These are phyloP conservation scores for Fusarium concolor DNA, from an alignment of 2,329 filamentous ascomycete genomes.

Conservation along the genomic window DNA sequence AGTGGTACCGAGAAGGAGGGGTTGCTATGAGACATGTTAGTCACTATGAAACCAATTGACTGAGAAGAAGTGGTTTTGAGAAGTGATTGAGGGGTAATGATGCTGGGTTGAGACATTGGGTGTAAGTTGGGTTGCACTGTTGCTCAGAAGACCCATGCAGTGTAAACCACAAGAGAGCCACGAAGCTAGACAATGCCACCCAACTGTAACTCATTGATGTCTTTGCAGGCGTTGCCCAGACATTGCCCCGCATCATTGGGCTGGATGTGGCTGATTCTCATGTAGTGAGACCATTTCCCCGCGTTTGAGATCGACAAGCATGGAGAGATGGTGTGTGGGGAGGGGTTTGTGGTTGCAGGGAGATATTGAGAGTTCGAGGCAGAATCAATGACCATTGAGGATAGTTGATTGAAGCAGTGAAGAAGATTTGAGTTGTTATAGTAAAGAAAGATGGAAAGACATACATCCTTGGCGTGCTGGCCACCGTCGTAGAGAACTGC, in stretches of 20 bases:
- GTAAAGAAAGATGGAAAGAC: conserved; percentile 40
- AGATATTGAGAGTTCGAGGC: conserved; percentile 12
- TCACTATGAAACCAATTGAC: conserved; percentile 27
- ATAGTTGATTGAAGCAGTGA: conserved; percentile 1
- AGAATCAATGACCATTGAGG: conserved; percentile 26
- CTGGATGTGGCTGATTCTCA: conserved; percentile 41
- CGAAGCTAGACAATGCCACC: conserved; percentile 20
- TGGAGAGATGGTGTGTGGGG: conserved; percentile 31
- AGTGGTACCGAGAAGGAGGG: conserved; percentile 89
- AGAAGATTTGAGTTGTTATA: not conserved
- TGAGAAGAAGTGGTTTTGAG: not conserved
- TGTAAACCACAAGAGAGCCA: conserved; percentile 27
- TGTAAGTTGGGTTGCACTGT: conserved; percentile 33
- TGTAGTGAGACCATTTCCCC: conserved; percentile 42
- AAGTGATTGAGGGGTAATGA: conserved; percentile 10
- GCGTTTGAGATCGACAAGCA: conserved; percentile 46
- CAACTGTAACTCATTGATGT: conserved; percentile 16
- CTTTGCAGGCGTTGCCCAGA: conserved; percentile 21
- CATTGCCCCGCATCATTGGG: conserved; percentile 40
- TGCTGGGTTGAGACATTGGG: conserved; percentile 20
- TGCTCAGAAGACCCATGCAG: conserved; percentile 13
- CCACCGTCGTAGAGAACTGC: conserved; percentile 93
- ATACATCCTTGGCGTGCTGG: conserved; percentile 87
- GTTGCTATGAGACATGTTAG: conserved; percentile 63
- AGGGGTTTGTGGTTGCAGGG: conserved; percentile 21